phyloP scores from a whole-genome alignment of 176 grass and related monocot species.

The Dactylis glomerata region DNA sequence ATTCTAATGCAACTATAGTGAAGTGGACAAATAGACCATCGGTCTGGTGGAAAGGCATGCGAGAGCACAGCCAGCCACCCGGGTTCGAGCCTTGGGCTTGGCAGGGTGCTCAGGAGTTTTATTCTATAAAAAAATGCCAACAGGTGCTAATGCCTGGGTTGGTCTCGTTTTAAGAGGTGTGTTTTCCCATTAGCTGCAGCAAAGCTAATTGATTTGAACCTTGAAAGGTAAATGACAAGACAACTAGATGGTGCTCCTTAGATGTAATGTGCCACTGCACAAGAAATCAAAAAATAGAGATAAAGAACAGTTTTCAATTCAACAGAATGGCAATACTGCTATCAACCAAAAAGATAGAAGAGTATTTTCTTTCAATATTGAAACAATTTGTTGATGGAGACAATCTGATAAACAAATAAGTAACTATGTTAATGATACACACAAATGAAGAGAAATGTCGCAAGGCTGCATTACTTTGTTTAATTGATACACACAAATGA shows the following conservation, averaged over 20 bases:
- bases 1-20: not conserved
- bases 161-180: no score
- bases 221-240: not conserved
- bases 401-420: conserved; percentile 7
- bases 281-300: not conserved
- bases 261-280: not conserved
- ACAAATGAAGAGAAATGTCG: not conserved
- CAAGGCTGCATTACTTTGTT: not conserved
- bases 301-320: not conserved
- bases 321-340: no score
- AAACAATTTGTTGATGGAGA: not conserved
- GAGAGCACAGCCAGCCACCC: no score
- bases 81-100: no score
- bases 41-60: no score
- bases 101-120: no score
- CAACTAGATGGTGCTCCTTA: not conserved
- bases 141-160: no score
- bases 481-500: not conserved
- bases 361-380: not conserved
- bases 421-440: not conserved
- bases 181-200: not conserved
- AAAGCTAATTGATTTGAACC: not conserved
- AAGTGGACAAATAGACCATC: not conserved
- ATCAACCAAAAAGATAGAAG: not conserved
- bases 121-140: no score